Percentiles rank a stretch among this genome's conserved stretches.
phyloP scores from a whole-genome alignment of 495 filamentous ascomycete genomes.

The Neurospora hispaniola region DNA sequence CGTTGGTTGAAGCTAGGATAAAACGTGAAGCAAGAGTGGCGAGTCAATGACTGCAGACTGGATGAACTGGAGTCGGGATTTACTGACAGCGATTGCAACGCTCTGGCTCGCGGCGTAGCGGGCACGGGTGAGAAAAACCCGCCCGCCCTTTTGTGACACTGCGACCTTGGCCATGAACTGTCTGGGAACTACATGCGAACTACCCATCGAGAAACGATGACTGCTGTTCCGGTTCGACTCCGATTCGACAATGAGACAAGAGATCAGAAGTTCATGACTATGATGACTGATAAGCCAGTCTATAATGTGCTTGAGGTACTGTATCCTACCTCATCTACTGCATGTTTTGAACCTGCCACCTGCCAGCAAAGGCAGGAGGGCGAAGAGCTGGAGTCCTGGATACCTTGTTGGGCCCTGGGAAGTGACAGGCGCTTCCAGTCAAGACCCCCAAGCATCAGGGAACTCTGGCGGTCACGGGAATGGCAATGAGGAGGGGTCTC shows the following conservation, averaged over 20 bases:
- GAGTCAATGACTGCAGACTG: background rate
- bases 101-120: background rate
- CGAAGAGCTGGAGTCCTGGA: background rate
- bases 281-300: background rate
- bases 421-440: background rate
- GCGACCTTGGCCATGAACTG: background rate
- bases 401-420: background rate
- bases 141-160: background rate
- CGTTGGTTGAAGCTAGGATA: background rate
- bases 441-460: background rate
- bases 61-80: background rate
- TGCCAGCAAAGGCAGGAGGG: background rate
- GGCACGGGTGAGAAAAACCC: background rate
- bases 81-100: background rate
- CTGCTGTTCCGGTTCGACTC: background rate
- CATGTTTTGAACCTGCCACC: background rate
- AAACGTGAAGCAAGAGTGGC: background rate
- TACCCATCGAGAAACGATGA: background rate
- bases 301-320: background rate
- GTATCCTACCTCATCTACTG: background rate
- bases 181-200: background rate
- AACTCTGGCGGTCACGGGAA: background rate
- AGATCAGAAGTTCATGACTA: background rate
- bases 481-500: background rate
- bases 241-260: background rate